Conservation (phyloP, 805 yeast species). For the Ogataea corticis region DNA sequence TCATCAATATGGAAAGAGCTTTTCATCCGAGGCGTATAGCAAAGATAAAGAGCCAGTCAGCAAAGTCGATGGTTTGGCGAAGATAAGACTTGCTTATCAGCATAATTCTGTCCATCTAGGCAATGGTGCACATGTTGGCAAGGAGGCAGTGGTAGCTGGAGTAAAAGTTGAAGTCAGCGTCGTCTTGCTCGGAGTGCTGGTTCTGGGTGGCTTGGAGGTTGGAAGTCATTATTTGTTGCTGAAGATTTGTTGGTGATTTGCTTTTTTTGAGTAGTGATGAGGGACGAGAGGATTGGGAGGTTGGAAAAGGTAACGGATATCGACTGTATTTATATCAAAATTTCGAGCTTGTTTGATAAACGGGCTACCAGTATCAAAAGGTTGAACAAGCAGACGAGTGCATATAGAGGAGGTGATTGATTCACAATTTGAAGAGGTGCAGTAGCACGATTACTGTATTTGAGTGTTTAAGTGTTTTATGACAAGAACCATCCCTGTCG, state of each 20-base stretch:
- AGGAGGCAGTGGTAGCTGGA: conserved; percentile 4
- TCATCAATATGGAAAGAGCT: background rate
- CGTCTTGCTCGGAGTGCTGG: conserved; percentile 17
- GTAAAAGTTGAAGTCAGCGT: conserved; percentile 17
- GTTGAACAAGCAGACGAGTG: background rate
- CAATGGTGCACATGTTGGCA: conserved; percentile 11
- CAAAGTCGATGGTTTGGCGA: too few relatives aligned
- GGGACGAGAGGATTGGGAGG: background rate
- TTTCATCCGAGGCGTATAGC: too few relatives aligned
- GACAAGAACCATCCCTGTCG: too few relatives aligned
- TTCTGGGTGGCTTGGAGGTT: conserved; percentile 12
- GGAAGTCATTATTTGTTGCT: conserved; percentile 9
- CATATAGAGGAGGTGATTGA: background rate
- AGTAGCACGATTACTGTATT: background rate
- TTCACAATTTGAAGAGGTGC: background rate
- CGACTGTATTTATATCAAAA: conserved; percentile 2
- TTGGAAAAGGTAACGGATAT: background rate
- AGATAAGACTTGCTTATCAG: background rate
- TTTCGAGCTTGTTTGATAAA: conserved; percentile 2
- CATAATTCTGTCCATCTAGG: background rate
- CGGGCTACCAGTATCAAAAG: background rate
- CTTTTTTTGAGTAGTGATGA: background rate
- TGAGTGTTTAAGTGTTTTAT: too few relatives aligned
- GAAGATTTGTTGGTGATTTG: too few relatives aligned
- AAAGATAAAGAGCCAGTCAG: too few relatives aligned